A percentile compares a stretch with the other conserved stretches of the same genome.
phyloP scores from a whole-genome alignment of 2,329 filamentous ascomycete species.

The Orbilia oligospora region DNA sequence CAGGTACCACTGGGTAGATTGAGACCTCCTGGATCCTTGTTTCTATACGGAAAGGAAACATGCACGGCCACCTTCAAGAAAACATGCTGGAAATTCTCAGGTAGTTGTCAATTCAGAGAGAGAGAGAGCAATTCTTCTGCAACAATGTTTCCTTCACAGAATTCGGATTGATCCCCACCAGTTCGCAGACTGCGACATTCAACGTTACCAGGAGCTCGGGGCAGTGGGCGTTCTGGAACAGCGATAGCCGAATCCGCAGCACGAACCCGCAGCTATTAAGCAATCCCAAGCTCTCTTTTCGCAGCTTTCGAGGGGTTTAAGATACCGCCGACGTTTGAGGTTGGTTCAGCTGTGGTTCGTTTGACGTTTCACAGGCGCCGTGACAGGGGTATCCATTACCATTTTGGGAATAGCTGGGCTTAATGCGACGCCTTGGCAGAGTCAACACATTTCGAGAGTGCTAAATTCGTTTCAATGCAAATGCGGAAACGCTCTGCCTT shows the following conservation, averaged over 20 bases:
- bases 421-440: constrained; percentile 54
- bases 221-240: constrained; percentile 38
- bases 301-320: constrained; percentile 27
- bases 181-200: constrained; percentile 45
- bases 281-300: constrained; percentile 16
- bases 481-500: constrained; percentile 42
- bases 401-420: constrained; percentile 40
- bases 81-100: neutral
- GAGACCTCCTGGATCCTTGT: constrained; percentile 49
- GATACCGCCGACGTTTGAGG: constrained; percentile 56
- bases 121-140: constrained; percentile 34
- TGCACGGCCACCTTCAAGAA: constrained; percentile 20
- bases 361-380: constrained; percentile 60
- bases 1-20: constrained; percentile 32
- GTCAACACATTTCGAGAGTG: constrained; percentile 48
- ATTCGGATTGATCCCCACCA: too few species aligned
- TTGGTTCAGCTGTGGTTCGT: constrained; percentile 54
- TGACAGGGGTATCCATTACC: constrained; percentile 45
- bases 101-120: neutral
- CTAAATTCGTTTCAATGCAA: constrained; percentile 55
- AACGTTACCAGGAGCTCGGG: constrained; percentile 54
- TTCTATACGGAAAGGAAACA: constrained; percentile 32
- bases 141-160: constrained; percentile 39
- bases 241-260: constrained; percentile 52
- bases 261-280: constrained; percentile 19